Evolutionary conservation across 2,329 filamentous ascomycete genomes (phyloP), one percentile per base, ranked within the genome.

Genomic region (Aspergillus niger): DNA sequence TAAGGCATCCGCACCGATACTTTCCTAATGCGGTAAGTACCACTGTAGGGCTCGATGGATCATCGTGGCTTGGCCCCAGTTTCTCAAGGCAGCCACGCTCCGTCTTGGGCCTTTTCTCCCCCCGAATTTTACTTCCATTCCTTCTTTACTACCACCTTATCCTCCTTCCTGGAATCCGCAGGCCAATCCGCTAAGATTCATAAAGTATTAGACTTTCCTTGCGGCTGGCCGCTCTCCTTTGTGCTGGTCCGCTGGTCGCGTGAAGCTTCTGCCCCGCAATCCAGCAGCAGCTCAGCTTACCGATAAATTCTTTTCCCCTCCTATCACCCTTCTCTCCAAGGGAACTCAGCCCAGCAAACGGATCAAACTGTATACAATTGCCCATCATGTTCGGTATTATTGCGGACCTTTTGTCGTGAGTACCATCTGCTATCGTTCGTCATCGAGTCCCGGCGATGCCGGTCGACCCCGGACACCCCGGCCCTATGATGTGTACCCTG

Each of bases 351-450:
- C 5, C 47, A 17, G 26, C n/a, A n/a, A 50, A 26, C 47, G 47
- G n/a, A 24, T 11, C 47, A 8, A n/a, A 17, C 22, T 26, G 8
- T 32, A 10, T 11, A 50, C 38, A 47, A 28, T 50, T 30, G 24
- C 54, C 48, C 70, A 79, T 58, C 77, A 91, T 93, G 89, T 92
- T 93, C 73, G 88, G 90, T 77, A 85, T 92, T 69, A 85, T 92
- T 69, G 86, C 90, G 69, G 90, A 91, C 78, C 81, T 92, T 69
- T 81, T 92, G 76, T 91, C 90, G 90, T 92, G 81, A 81, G 89
- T 72, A 20, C n/a, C 15, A 36, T 44, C 22, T 32, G 36, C 32
- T 24, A 10, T 43, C 52, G 11, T 11, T 10, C 47, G 52, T 32
- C 24, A 38, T 22, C 36, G 20, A 17, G 52, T n/a, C 55, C 55